Evolutionary conservation across 1,284 basidiomycete genomes (phyloP).

Genomic region (Cryptococcus sp.): DNA sequence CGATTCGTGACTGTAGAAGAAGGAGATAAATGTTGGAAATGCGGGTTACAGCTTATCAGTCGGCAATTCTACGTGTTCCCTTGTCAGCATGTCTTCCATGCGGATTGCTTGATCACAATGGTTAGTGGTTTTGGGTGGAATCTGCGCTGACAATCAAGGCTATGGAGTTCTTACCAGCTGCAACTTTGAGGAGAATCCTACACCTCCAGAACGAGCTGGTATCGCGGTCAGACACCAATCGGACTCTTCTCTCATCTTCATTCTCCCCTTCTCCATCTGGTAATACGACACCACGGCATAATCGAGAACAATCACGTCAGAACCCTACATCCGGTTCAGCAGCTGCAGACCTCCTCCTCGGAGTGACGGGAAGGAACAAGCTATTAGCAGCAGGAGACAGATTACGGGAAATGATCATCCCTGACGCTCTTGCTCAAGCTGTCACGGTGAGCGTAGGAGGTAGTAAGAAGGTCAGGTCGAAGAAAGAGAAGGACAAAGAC

Average conservation of each 20-base stretch:
- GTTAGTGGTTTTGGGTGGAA: conserved; percentile 53
- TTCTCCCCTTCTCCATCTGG: conserved; percentile 24
- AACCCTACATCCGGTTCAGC: conserved; percentile 23
- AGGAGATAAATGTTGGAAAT: conserved; percentile 78
- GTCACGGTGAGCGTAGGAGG: conserved; percentile 55
- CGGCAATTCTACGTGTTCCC: conserved; percentile 98
- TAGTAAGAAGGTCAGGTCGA: conserved; percentile 54
- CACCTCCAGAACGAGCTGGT: conserved; percentile 76
- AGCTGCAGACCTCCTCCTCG: conserved; percentile 38
- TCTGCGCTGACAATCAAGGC: conserved; percentile 54
- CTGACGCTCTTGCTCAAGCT: conserved; percentile 71
- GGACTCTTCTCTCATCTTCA: conserved; percentile 36
- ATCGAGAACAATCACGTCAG: conserved; percentile 6
- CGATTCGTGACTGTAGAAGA: conserved; percentile 92
- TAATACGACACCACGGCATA: conserved; percentile 19
- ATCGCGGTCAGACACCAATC: conserved; percentile 41
- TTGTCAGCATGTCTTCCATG: conserved; percentile 93
- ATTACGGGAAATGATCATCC: conserved; percentile 81
- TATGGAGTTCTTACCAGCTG: conserved; percentile 79
- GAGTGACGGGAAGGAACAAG: conserved; percentile 64
- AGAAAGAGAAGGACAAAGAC: conserved; percentile 54
- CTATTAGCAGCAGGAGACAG: conserved; percentile 82
- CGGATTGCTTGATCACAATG: conserved; percentile 85
- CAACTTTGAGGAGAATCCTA: conserved; percentile 74
- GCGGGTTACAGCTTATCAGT: conserved; percentile 68